A percentile compares a stretch with the other conserved stretches of the same genome.
Evolutionary conservation across 345 rosid genomes (phyloP).

Genomic region (Gossypioides kirkii): DNA sequence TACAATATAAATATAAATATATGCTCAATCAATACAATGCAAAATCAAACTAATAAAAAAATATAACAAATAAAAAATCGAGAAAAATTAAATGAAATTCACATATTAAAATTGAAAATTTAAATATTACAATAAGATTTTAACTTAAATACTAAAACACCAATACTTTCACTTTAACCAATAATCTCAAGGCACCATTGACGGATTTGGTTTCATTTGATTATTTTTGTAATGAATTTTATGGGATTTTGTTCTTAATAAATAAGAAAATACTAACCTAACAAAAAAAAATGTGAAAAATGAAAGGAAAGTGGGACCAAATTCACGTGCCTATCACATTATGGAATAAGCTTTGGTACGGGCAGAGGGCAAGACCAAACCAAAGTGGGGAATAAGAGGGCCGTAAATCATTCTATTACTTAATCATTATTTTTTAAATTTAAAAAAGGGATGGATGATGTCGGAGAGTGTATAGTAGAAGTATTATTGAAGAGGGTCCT

Average conservation of each 20-base stretch:
- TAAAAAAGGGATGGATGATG: background rate
- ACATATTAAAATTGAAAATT: too few species aligned
- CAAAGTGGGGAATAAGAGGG: background rate
- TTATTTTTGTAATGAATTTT: too few species aligned
- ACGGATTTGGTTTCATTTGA: too few species aligned
- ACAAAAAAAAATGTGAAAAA: background rate
- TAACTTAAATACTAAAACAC: too few species aligned
- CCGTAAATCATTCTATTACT: background rate
- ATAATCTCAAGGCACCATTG: too few species aligned
- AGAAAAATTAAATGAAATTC: too few species aligned
- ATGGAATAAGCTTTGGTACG: conserved; percentile 10
- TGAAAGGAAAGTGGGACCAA: conserved; percentile 3
- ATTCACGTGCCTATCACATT: conserved; percentile 17
- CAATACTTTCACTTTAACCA: too few species aligned
- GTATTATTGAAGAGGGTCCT: conserved; percentile 2
- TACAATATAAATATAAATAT: too few species aligned
- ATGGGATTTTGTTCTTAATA: too few species aligned
- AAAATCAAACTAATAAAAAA: too few species aligned
- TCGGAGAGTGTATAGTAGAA: conserved; percentile 4
- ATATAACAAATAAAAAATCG: fast-evolving
- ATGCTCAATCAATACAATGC: too few species aligned
- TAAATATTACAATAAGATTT: too few species aligned
- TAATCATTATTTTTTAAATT: background rate
- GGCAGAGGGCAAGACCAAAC: background rate
- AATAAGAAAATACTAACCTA: background rate